Evolutionary conservation across 257 asterid genomes (phyloP).

Genomic region (Solanum piurae): DNA sequence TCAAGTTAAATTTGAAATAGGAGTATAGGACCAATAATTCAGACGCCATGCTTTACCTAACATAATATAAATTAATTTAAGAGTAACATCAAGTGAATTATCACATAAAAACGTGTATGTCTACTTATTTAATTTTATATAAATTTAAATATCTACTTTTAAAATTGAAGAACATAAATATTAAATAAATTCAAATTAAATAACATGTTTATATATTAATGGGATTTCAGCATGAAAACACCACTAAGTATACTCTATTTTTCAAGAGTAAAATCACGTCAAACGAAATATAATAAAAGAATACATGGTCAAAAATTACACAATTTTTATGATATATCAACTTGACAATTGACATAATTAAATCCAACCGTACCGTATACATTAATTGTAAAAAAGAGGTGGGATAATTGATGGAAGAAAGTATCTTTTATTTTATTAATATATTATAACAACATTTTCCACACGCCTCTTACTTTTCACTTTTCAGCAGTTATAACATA

Average conservation of each 20-base stretch:
- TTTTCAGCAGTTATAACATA: background rate
- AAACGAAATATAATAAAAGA: background rate
- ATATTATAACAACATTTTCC: background rate
- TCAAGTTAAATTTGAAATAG: background rate
- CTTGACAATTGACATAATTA: background rate
- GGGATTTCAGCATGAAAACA: background rate
- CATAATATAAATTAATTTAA: no score
- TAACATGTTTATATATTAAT: no score
- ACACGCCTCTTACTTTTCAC: background rate
- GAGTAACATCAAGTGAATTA: background rate
- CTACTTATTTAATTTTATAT: no score
- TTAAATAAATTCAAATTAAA: no score
- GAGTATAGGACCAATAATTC: background rate
- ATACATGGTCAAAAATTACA: background rate
- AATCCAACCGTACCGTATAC: background rate
- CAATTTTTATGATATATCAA: background rate
- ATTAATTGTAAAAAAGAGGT: no score
- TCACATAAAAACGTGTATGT: no score
- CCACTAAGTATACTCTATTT: background rate
- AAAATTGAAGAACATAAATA: no score
- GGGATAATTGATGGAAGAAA: background rate
- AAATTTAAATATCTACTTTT: rapidly evolving
- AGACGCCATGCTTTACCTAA: background rate
- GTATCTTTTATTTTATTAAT: background rate
- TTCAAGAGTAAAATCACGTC: background rate